Evolutionary conservation across 345 rosid genomes (phyloP), one percentile per base, ranked within the genome.

Genomic region (Eucalyptus pauciflora): DNA sequence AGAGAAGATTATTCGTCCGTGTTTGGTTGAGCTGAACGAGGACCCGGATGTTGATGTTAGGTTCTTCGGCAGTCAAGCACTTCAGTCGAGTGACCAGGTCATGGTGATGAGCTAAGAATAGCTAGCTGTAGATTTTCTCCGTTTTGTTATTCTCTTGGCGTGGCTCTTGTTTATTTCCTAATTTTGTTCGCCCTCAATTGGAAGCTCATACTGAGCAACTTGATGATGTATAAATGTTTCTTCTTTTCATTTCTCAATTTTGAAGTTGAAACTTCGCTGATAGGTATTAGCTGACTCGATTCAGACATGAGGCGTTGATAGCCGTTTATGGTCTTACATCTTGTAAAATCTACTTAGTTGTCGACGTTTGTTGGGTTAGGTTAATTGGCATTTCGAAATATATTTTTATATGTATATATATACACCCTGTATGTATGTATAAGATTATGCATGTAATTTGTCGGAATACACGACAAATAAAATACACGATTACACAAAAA

Each of bases 31-130:
- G 91, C 92, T 96, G 86, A 91, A 92, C 13, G 98, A 96, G 94
- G 96, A 95, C 87, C 98, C 98, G 8, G 98, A 96, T 87, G 98
- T 96, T 29, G 96, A 96, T 91, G 98, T 96, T 43, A 93, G 98
- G 87, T 96, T 95, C 91, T 96, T 92, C 64, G 96, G 96, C 9
- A 90, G 86, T 83, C 96, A 93, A 94, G 96, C 96, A 52, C 90
- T 95, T 31, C 94, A 93, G 87, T 91, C 95, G 9, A 93, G 89
- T 50, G 95, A 92, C 86, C 96, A 94, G 90, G 93, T 94, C 71
- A 94, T 92, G 97, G 93, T 95, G 95, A 94, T 96, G 83, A 87
- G 89, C 90, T 94, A 94, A 92, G 87, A 87, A 48, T 10, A 13
- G 45, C 69, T n/a, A n/a, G 76, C 76, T n/a, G 41, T 64, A 64